Base-by-base conservation (phyloP, 768 basidiomycete genomes). In the Termitomyces sp. region DNA sequence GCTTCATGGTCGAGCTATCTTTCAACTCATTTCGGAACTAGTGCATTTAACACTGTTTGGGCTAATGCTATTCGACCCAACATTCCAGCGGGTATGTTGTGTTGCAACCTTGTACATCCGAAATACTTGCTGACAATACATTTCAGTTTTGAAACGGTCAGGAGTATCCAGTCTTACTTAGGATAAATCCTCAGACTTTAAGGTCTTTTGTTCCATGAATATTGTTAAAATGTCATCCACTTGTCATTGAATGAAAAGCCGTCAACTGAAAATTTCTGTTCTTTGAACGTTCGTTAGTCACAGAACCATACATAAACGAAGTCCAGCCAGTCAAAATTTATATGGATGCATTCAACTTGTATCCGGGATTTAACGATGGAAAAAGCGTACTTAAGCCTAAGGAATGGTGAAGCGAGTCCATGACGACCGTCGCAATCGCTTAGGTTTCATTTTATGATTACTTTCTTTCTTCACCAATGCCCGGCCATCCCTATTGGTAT, bases 21-120 rank as follows among this genome's bases (percentile, higher is more conserved):
- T 43, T 40, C 18, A 28, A n/a, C 10, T 22, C 2, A 22, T 2
- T 45, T 26, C 20, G 10, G n/a, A 33, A 52, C 10, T 13, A 76
- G 74, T 46, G 75, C 71, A 0, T 76, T 74, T 58, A 43, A 67
- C 20, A 75, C 72, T 16, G 72, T 76, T 1, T 76, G 75, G 75
- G 63, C 68, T 8, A 61, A 63, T 30, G 68, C 72, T 16, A 61
- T 76, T 18, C 64, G 73, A 33, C 75, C 75, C 3, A 72, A 76
- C 54, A 76, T 76, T 38, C 75, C 74, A 22, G 62, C 46, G 32
- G 24, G 68, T 67, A 49, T 8, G 65, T 57, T 18, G 32, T 16
- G 16, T 18, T 2, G 22, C 6, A 30, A 52, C 13, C 6, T 13
- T 36, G 24, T n/a, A 3, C 18, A 41, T 28, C 52, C 16, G 9